Conservation (phyloP, 257 asterid species). For the Lithospermum erythrorhizon region DNA sequence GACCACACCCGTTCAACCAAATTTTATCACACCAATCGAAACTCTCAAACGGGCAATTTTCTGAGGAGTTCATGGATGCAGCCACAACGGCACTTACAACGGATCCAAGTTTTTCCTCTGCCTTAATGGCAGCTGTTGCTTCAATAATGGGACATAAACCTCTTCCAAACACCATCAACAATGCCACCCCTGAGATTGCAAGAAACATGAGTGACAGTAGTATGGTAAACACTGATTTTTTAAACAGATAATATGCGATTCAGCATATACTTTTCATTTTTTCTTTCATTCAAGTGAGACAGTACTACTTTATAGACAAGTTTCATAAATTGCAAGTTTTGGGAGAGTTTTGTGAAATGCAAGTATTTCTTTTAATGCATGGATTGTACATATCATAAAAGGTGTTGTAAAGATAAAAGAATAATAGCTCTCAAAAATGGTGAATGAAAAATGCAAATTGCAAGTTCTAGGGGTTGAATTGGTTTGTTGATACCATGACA, state of each 20-base stretch:
- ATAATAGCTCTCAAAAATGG: too few species aligned
- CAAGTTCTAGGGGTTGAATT: too few species aligned
- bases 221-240: not conserved
- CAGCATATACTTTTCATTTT: not conserved
- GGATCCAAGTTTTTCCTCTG: slow-evolving; percentile 32
- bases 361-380: not conserved
- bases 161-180: slow-evolving; percentile 9
- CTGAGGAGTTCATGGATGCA: slow-evolving; percentile 23
- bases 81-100: slow-evolving; percentile 24
- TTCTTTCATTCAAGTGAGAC: not conserved
- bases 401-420: too few species aligned
- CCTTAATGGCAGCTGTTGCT: slow-evolving; percentile 25
- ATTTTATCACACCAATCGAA: slow-evolving; percentile 2
- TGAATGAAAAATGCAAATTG: too few species aligned
- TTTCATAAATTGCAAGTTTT: not conserved
- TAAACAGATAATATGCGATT: not conserved
- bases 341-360: not conserved
- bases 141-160: slow-evolving; percentile 21
- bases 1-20: not conserved
- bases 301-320: too few species aligned
- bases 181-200: not conserved
- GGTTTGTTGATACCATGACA: too few species aligned
- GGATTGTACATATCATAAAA: too few species aligned
- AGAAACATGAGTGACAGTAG: not conserved
- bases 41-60: not conserved